Percentiles rank a stretch among this genome's conserved stretches.
Conservation (phyloP, 495 filamentous ascomycete species). For the Tricharina praecox region DNA sequence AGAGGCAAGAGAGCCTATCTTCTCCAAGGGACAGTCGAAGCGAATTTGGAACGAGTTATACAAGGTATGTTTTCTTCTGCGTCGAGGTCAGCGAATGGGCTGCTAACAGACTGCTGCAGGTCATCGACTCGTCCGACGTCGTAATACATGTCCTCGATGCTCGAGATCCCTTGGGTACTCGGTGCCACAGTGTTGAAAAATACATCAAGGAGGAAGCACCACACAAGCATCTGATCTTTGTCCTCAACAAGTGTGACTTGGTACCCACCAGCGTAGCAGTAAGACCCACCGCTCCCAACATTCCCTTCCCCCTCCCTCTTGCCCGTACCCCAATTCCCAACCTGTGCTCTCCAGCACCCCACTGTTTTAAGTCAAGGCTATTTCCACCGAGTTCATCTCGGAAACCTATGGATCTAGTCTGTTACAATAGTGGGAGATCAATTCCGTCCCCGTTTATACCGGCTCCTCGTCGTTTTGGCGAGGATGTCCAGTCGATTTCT, state of each 20-base stretch:
- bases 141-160: slow-evolving; percentile 90
- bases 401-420: slow-evolving; percentile 53
- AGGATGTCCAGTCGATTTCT: slow-evolving; percentile 46
- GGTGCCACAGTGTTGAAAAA: slow-evolving; percentile 81
- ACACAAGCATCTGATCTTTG: slow-evolving; percentile 84
- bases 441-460: slow-evolving; percentile 41
- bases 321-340: too few relatives aligned
- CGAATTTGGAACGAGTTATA: slow-evolving; percentile 98
- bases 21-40: slow-evolving; percentile 83
- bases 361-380: slow-evolving; percentile 91
- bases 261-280: slow-evolving; percentile 88
- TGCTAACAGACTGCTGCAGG: slow-evolving; percentile 26
- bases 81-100: background rate
- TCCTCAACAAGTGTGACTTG: slow-evolving; percentile 90
- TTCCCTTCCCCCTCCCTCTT: slow-evolving; percentile 12
- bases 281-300: slow-evolving; percentile 37
- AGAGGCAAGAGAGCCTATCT: slow-evolving; percentile 70
- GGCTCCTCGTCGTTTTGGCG: slow-evolving; percentile 34
- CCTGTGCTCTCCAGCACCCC: slow-evolving; percentile 17
- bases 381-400: slow-evolving; percentile 27
- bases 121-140: slow-evolving; percentile 92
- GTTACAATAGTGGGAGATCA: slow-evolving; percentile 98
- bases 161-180: slow-evolving; percentile 74
- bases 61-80: slow-evolving; percentile 34
- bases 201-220: slow-evolving; percentile 84